Base-by-base conservation (phyloP, 345 rosid species). In the Melaleuca alternifolia region DNA sequence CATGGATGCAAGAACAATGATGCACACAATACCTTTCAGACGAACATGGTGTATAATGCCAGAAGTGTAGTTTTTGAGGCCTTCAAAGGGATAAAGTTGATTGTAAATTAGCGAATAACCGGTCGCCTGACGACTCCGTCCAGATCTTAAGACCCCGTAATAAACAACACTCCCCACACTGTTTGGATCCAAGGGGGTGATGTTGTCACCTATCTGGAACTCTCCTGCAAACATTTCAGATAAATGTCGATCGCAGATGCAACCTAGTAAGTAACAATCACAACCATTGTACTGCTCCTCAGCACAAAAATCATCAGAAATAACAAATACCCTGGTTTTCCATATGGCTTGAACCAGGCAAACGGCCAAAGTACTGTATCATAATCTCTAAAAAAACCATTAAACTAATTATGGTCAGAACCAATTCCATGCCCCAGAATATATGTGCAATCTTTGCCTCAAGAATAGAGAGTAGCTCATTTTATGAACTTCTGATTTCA, bases 41-140 rank as follows among this genome's bases (percentile, higher is more conserved):
- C 92, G 95, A 89, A 94, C 99, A 71, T 92, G 98, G 90, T 97
- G 99, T 30, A 96, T 97, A 56, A 93, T 93, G 23, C 99, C 98
- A 61, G 99, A 96, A 91, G 97, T 92, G 83, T 96, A 97, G 89
- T 92, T 94, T 77, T 91, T 89, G 62, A 91, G 91, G 44, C 94
- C 95, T 59, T 90, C 91, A 86, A 86, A 86, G 82, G 96, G 94
- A 89, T 96, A 92, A 76, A 91, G 89, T 86, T 92, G 96, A 90
- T 30, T 91, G 89, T 95, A 96, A 89, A 97, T 91, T 83, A 94
- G 90, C 54, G 95, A 93, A 87, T 91, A 85, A 8, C 98, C 99
- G 3, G 51, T 88, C 5, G 92, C 98, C 86, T 88, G 90, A 54
- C 57, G 85, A 24, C n/a, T 90, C 50, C 71, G 87, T 21, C 88